Evolutionary conservation across 2,329 filamentous ascomycete genomes (phyloP).

Genomic region (Pseudonectria buxi): DNA sequence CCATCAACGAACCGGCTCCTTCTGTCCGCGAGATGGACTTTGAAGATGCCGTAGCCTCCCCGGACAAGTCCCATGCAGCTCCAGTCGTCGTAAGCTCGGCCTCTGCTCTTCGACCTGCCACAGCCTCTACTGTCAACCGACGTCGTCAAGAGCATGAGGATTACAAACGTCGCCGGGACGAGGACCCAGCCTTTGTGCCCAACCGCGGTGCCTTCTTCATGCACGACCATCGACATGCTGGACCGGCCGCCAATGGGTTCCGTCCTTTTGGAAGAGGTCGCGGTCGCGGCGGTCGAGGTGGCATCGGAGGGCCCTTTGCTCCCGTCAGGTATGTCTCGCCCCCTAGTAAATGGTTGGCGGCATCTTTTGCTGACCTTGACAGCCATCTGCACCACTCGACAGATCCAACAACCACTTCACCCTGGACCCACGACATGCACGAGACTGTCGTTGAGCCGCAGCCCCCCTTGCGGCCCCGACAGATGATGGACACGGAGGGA

Average conservation of each 20-base stretch:
- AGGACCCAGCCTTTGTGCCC: constrained; percentile 88
- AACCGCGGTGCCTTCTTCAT: constrained; percentile 95
- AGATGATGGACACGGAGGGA: constrained; percentile 39
- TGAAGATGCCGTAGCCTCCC: constrained; percentile 35
- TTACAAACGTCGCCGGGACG: constrained; percentile 79
- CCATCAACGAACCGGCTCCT: constrained; percentile 36
- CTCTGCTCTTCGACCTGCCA: constrained; percentile 37
- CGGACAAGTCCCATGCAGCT: constrained; percentile 35
- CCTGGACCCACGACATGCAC: constrained; percentile 94
- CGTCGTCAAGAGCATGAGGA: constrained; percentile 84
- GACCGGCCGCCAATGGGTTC: constrained; percentile 72
- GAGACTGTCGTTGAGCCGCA: constrained; percentile 53
- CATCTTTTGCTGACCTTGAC: constrained; percentile 19
- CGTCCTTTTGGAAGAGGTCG: constrained; percentile 62
- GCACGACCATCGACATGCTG: constrained; percentile 82
- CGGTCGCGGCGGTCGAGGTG: constrained; percentile 56
- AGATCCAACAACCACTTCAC: constrained; percentile 62
- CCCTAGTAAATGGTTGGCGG: constrained; percentile 1
- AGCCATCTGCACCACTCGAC: constrained; percentile 38
- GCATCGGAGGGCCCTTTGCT: constrained; percentile 49
- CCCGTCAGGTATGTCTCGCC: constrained; percentile 54
- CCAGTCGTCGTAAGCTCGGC: constrained; percentile 51
- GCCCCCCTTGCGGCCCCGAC: constrained; percentile 34
- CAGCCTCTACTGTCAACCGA: constrained; percentile 58
- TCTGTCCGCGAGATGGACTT: constrained; percentile 41